These are phyloP conservation scores for Phytophthora syringae DNA, from an alignment of 352 stramenopile species.

Conservation along the genomic window DNA sequence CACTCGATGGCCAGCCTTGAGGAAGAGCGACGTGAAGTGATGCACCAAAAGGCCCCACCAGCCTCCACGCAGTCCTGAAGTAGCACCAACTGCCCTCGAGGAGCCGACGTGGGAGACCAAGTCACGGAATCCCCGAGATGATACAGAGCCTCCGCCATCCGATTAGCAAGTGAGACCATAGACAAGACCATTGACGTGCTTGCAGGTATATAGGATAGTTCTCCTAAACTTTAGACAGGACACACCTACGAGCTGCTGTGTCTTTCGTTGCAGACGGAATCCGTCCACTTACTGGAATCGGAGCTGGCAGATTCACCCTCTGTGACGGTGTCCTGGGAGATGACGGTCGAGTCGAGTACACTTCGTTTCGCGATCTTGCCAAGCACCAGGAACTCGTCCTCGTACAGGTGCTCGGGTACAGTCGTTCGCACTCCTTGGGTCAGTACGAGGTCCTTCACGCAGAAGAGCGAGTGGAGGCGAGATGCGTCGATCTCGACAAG, in stretches of 20 bases:
- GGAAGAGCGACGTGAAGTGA: slow-evolving; percentile 73
- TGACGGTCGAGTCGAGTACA: neutral
- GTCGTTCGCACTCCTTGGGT: neutral
- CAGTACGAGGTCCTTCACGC: slow-evolving; percentile 10
- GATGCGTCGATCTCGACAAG: slow-evolving; percentile 13
- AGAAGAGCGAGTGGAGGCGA: slow-evolving; percentile 5
- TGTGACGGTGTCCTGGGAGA: neutral
- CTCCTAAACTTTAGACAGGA: too few relatives aligned
- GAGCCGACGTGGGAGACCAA: slow-evolving; percentile 58
- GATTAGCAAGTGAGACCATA: slow-evolving; percentile 20
- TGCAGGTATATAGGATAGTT: too few relatives aligned
- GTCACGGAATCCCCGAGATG: slow-evolving; percentile 56
- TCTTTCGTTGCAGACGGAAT: too few relatives aligned
- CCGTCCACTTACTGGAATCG: slow-evolving; percentile 13
- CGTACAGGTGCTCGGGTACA: neutral
- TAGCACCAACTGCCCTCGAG: slow-evolving; percentile 59
- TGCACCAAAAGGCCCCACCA: slow-evolving; percentile 69
- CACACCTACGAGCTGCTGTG: too few relatives aligned
- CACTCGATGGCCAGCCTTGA: slow-evolving; percentile 74
- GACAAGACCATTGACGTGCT: slow-evolving; percentile 12
- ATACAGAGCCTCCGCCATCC: slow-evolving; percentile 68
- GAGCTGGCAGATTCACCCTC: neutral
- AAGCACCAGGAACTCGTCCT: slow-evolving; percentile 24
- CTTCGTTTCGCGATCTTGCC: slow-evolving; percentile 6
- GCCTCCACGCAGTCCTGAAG: slow-evolving; percentile 67